Evolutionary conservation across 768 basidiomycete species (phyloP), one percentile per base, ranked within the genome.

Genomic region (Polyporus arcularius): DNA sequence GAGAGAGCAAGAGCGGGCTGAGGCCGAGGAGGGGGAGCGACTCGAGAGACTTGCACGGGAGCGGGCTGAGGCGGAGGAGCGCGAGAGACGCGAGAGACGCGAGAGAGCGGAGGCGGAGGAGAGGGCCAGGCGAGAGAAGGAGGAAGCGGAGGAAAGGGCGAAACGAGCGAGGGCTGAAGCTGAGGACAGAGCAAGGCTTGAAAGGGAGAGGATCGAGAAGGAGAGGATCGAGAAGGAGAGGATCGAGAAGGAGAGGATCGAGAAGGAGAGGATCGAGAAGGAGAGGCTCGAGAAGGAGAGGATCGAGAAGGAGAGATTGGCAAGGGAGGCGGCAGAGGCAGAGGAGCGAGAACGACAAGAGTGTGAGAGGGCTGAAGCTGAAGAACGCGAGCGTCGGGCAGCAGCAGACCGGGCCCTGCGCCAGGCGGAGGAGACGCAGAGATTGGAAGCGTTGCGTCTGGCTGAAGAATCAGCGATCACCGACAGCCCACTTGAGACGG

Each of bases 151-250:
- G 4, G 64, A 67, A 42, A 58, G 60, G 38, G 58, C 57, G 42
- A 62, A 64, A 51, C 53, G 57, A 28, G 63, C 64, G 72, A 71
- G 42, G 72, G 60, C 32, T 18, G 55, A 46, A 15, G 64, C 59
- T 39, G 64, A 62, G 41, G 32, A 54, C 51, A 56, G 43, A 28
- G 64, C 50, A 11, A 51, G 58, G 67, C 64, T 60, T 4, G 59
- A 55, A 21, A 43, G 45, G 15, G 63, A 64, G 52, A 35, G 77
- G 78, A 66, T 60, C 72, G 72, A 49, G 55, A 70, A 65, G 54
- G 52, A 53, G 40, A 39, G 52, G 26, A 1, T 35, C 35, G 35
- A 35, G 3, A 35, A 3, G 35, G 35, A 35, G 35, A 35, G 35
- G 3, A 11, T 35, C 35, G 35, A 35, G 35, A 35, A 35, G 35